phyloP scores from a whole-genome alignment of 352 stramenopile genomes.

The Phytophthora brassicae region DNA sequence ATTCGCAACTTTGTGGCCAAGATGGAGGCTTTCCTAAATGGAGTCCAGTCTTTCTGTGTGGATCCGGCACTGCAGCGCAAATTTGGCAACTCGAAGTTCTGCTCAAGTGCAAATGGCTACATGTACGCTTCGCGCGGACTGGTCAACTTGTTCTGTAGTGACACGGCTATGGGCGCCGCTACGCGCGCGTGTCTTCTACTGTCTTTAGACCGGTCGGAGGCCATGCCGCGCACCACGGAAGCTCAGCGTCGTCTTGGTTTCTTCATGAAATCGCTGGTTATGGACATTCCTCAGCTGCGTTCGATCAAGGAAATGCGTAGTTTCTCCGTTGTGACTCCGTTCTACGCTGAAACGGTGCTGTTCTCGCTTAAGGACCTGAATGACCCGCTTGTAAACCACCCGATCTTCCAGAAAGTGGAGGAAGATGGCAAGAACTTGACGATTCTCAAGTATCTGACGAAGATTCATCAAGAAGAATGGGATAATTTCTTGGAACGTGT shows the following conservation, averaged over 20 bases:
- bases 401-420: slow-evolving; percentile 83
- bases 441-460: slow-evolving; percentile 86
- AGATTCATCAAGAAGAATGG: slow-evolving; percentile 84
- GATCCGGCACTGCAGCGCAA: slow-evolving; percentile 66
- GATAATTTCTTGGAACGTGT: slow-evolving; percentile 86
- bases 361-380: slow-evolving; percentile 83
- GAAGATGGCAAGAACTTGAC: slow-evolving; percentile 85
- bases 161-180: slow-evolving; percentile 72
- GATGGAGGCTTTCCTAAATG: slow-evolving; percentile 78
- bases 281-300: slow-evolving; percentile 81
- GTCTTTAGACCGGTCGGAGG: slow-evolving; percentile 64
- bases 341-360: slow-evolving; percentile 81
- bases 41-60: slow-evolving; percentile 66
- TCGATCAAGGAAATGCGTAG: slow-evolving; percentile 86
- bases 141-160: slow-evolving; percentile 71
- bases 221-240: slow-evolving; percentile 64
- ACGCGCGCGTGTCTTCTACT: slow-evolving; percentile 68
- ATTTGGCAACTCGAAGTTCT: slow-evolving; percentile 81
- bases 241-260: slow-evolving; percentile 78
- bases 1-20: slow-evolving; percentile 89
- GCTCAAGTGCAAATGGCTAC: slow-evolving; percentile 63
- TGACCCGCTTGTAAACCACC: slow-evolving; percentile 81
- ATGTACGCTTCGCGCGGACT: slow-evolving; percentile 66
- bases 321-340: slow-evolving; percentile 85
- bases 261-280: slow-evolving; percentile 87